Conservation (phyloP, 345 rosid species). For the Salix caprea region DNA sequence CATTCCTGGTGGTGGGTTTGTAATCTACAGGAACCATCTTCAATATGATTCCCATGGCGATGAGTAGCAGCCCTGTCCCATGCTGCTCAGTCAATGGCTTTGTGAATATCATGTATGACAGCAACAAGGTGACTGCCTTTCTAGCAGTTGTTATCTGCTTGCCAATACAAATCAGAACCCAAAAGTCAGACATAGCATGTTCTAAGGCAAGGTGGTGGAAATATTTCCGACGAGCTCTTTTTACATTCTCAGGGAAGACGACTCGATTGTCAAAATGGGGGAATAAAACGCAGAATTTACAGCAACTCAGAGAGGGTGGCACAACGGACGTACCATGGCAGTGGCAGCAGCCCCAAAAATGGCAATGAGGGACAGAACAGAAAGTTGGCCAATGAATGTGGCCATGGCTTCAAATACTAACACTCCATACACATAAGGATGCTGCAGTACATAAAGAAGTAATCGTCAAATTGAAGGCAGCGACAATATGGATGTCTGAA, state of each 20-base stretch:
- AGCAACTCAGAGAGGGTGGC: background rate
- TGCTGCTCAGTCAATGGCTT: constrained; percentile 87
- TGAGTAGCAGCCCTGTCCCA: constrained; percentile 68
- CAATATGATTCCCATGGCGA: constrained; percentile 68
- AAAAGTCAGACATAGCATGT: background rate
- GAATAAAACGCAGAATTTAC: background rate
- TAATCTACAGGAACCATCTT: constrained; percentile 68
- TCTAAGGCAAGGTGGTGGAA: background rate
- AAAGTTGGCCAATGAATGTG: constrained; percentile 88
- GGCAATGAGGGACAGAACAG: constrained; percentile 89
- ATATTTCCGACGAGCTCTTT: background rate
- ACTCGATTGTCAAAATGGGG: too few relatives aligned
- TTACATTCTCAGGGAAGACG: background rate
- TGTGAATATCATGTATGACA: constrained; percentile 80
- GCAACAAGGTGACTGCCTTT: constrained; percentile 66
- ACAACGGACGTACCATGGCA: constrained; percentile 58
- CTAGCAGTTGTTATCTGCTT: constrained; percentile 80
- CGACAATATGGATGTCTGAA: background rate
- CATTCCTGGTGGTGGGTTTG: constrained; percentile 28
- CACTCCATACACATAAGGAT: constrained; percentile 86
- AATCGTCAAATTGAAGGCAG: background rate
- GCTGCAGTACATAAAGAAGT: constrained; percentile 35
- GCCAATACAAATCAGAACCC: background rate
- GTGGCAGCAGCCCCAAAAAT: constrained; percentile 95
- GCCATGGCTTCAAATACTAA: constrained; percentile 92